Evolutionary conservation across 352 stramenopile genomes (phyloP), one percentile per base, ranked within the genome.

Genomic region (Globisporangium recalcitrans): DNA sequence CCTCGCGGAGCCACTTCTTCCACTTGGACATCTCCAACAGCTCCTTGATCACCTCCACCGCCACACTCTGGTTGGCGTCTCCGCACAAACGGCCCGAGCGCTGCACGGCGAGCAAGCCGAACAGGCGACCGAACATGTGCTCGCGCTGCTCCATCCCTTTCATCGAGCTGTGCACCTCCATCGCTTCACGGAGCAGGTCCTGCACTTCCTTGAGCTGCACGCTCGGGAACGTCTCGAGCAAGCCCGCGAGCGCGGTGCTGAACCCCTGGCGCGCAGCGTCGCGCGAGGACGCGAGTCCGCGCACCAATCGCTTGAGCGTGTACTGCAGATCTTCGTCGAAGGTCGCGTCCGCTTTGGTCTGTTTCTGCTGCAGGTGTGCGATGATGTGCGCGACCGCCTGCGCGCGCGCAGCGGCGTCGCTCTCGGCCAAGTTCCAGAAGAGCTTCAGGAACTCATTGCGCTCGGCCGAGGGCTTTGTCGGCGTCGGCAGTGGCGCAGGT

Each of bases 61-160:
- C 66, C 13, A 81, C 58, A 14, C 63, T 61, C 52, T 74, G 59
- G 32, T 86, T 71, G 6, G 68, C 61, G 16, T 63, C 73, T 46
- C 74, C 67, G 3, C 13, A 24, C 31, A 97, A 65, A 6, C 87
- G 74, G 11, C 80, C 83, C 8, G 82, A 95, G 56, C 85, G 82
- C 48, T 91, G 76, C 57, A 97, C 57, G 21, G 88, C 86, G 52
- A 96, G 73, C 58, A 96, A 72, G 5, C 88, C 90, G 57, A 97
- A 96, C 22, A 97, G 72, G 19, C 88, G 87, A 19, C 91, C 91
- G 64, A 97, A 95, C 80, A 96, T 87, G 75, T 95, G 82, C 62
- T 97, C 91, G 55, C 91, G 80, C 74, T 97, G 88, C 65, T 97
- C 91, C 81, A 95, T 93, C 59, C 85, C 85, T 67, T 96, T 97